Percentiles rank a stretch among this genome's conserved stretches.
phyloP scores from a whole-genome alignment of 345 rosid genomes.

The Lepidium sativum region DNA sequence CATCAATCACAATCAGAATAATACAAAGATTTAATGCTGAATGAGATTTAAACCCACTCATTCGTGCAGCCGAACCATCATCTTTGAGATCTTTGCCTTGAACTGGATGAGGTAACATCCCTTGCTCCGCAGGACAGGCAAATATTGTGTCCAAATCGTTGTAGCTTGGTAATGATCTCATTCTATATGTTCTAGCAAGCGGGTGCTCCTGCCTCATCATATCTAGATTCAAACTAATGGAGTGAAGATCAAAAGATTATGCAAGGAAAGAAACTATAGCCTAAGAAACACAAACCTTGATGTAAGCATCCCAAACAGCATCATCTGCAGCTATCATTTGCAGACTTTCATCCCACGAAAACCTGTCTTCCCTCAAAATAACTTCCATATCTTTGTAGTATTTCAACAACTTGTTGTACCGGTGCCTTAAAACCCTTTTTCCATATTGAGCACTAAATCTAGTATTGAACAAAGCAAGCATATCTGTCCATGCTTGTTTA shows the following conservation, averaged over 20 bases:
- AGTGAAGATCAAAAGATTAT: not conserved
- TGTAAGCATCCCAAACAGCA: slow-evolving; percentile 63
- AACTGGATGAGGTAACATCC: slow-evolving; percentile 17
- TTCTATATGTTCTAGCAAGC: slow-evolving; percentile 52
- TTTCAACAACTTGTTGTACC: slow-evolving; percentile 62
- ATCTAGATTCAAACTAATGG: slow-evolving; percentile 8
- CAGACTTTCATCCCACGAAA: slow-evolving; percentile 63
- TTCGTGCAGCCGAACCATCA: slow-evolving; percentile 24
- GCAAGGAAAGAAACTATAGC: not conserved
- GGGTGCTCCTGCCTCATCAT: slow-evolving; percentile 48
- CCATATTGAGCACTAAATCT: slow-evolving; percentile 60
- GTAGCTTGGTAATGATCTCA: slow-evolving; percentile 60
- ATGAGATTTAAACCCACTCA: slow-evolving; percentile 31
- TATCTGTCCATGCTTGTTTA: slow-evolving; percentile 82
- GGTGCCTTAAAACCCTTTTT: slow-evolving; percentile 72
- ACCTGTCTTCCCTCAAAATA: slow-evolving; percentile 48
- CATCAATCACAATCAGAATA: not conserved
- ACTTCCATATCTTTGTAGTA: slow-evolving; percentile 47
- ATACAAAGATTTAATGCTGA: not conserved
- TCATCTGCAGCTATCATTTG: slow-evolving; percentile 51
- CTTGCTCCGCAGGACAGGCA: slow-evolving; percentile 33
- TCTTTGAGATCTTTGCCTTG: slow-evolving; percentile 34
- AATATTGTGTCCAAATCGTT: slow-evolving; percentile 53
- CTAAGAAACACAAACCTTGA: slow-evolving; percentile 37
- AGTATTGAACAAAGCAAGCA: slow-evolving; percentile 63